Percentiles rank a stretch among this genome's conserved stretches.
These are phyloP conservation scores for Liquidambar formosana DNA, from an alignment of 164 flowering plant genomes.

Conservation along the genomic window DNA sequence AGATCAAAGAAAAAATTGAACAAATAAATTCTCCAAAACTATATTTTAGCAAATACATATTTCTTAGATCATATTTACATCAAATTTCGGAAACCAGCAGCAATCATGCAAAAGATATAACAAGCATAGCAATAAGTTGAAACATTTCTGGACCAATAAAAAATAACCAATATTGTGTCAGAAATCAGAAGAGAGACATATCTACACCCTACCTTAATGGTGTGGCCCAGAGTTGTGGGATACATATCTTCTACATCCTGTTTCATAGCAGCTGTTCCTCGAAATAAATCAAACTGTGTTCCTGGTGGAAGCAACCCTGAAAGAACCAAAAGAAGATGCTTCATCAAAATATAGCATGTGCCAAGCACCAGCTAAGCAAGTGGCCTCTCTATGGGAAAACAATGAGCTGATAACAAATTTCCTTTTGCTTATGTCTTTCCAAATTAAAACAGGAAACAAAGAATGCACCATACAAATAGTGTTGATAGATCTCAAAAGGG, in stretches of 20 bases:
- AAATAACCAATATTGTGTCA: neutral
- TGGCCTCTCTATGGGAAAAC: neutral
- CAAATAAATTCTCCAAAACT: too few relatives aligned
- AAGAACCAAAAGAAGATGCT: conserved; percentile 14
- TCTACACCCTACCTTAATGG: conserved; percentile 67
- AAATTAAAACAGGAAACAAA: neutral
- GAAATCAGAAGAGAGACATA: neutral
- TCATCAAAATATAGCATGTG: neutral
- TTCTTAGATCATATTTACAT: too few relatives aligned
- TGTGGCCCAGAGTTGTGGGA: conserved; percentile 80
- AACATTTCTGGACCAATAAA: neutral
- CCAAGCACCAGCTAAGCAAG: neutral
- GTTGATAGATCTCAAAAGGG: neutral
- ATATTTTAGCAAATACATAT: too few relatives aligned
- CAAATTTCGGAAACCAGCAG: too few relatives aligned
- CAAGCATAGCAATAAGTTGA: neutral
- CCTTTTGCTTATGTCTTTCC: neutral
- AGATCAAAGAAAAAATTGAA: too few relatives aligned
- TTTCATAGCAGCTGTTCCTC: conserved; percentile 99
- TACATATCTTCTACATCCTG: conserved; percentile 95
- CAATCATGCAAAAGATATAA: too few relatives aligned
- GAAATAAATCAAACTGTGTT: conserved; percentile 93
- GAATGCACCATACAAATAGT: neutral
- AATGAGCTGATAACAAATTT: neutral
- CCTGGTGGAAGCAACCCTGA: conserved; percentile 97